phyloP scores from a whole-genome alignment of 2,329 filamentous ascomycete species.

The Pseudogymnoascus sp. region DNA sequence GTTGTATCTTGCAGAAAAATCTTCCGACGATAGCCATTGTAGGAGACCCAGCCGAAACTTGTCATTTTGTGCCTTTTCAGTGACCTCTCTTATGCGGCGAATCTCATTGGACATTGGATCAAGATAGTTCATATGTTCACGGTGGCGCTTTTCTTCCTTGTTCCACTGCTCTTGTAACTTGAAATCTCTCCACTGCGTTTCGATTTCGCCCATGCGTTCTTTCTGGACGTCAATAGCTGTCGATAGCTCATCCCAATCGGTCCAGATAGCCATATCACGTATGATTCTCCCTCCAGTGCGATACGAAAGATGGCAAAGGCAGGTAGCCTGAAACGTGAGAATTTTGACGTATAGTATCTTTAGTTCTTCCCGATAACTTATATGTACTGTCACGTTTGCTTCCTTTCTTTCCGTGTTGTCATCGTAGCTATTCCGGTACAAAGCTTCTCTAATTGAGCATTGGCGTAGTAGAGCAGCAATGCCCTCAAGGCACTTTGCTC shows the following conservation, averaged over 20 bases:
- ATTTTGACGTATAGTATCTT: constrained; percentile 14
- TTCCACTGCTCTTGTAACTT: not conserved
- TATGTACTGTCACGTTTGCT: not conserved
- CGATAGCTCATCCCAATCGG: constrained; percentile 13
- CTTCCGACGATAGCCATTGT: constrained; percentile 11
- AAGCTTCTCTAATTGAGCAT: constrained; percentile 15
- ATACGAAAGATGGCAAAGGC: constrained; percentile 12
- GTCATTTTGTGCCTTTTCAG: constrained; percentile 8
- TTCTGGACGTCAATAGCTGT: not conserved
- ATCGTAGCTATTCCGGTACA: constrained; percentile 13
- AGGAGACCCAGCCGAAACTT: not conserved
- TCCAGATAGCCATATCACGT: constrained; percentile 11
- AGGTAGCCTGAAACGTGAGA: constrained; percentile 15
- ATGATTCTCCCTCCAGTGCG: not conserved
- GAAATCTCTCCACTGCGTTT: not conserved
- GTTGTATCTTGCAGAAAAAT: constrained; percentile 14
- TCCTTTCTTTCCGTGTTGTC: not conserved
- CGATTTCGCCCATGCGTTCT: not conserved
- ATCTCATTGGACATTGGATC: constrained; percentile 10
- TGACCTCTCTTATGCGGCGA: not conserved
- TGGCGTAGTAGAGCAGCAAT: constrained; percentile 15
- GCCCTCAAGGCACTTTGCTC: constrained; percentile 12
- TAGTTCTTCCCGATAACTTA: constrained; percentile 12
- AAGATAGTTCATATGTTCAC: not conserved
- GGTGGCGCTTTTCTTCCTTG: not conserved